phyloP scores from a whole-genome alignment of 2,329 filamentous ascomycete genomes.

The Cladosporium sp. region DNA sequence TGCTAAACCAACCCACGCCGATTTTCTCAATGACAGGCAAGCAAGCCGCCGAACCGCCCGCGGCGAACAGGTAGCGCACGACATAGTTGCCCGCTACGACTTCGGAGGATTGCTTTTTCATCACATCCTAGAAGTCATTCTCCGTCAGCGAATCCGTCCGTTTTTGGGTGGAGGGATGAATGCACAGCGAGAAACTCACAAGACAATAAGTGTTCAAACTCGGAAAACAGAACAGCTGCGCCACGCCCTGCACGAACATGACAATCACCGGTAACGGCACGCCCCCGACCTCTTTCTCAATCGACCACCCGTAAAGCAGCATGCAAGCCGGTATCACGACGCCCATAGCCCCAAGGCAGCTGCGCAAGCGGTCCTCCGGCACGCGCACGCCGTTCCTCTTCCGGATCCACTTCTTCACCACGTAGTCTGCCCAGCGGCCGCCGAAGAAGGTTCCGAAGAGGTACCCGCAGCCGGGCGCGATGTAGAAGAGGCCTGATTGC shows the following conservation, averaged over 20 bases:
- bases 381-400: constrained; percentile 56
- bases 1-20: constrained; percentile 78
- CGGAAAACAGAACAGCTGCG: constrained; percentile 72
- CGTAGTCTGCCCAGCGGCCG: constrained; percentile 66
- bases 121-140: constrained; percentile 56
- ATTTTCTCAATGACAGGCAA: constrained; percentile 70
- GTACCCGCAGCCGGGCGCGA: constrained; percentile 69
- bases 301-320: constrained; percentile 65
- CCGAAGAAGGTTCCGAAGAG: constrained; percentile 66
- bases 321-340: constrained; percentile 58
- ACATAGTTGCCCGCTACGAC: constrained; percentile 75
- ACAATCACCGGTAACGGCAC: constrained; percentile 63
- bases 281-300: constrained; percentile 53
- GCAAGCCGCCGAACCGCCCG: constrained; percentile 65
- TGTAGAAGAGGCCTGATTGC: constrained; percentile 67
- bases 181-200: no score
- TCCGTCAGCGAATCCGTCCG: not conserved
- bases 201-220: constrained; percentile 76
- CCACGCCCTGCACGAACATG: constrained; percentile 71
- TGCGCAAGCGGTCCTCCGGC: constrained; percentile 64
- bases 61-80: constrained; percentile 70
- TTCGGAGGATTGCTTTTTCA: constrained; percentile 66
- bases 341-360: constrained; percentile 53
- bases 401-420: constrained; percentile 61
- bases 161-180: not conserved